Percentiles rank a stretch among this genome's conserved stretches.
These are phyloP conservation scores for Amphichorda felina DNA, from an alignment of 2,329 filamentous ascomycete genomes.

Conservation along the genomic window DNA sequence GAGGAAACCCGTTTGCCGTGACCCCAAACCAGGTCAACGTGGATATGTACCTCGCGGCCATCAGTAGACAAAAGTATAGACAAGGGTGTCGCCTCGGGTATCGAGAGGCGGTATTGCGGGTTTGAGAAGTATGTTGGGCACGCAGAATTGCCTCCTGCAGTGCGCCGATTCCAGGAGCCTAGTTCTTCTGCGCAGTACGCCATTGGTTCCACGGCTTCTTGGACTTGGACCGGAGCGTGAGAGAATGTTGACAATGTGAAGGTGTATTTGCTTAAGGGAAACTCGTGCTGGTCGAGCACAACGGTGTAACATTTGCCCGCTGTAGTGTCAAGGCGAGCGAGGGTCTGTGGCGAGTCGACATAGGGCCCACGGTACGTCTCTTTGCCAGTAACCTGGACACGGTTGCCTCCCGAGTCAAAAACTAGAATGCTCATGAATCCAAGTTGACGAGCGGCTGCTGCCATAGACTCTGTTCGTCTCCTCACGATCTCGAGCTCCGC, in stretches of 20 bases:
- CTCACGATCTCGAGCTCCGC: slow-evolving; percentile 44
- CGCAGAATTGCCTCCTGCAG: slow-evolving; percentile 74
- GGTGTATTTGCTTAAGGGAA: slow-evolving; percentile 62
- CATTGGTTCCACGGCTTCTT: slow-evolving; percentile 49
- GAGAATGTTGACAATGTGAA: slow-evolving; percentile 85
- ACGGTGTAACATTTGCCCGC: slow-evolving; percentile 38
- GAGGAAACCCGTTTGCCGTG: slow-evolving; percentile 58
- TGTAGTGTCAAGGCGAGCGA: slow-evolving; percentile 51
- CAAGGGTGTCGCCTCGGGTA: slow-evolving; percentile 47
- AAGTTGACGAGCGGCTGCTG: slow-evolving; percentile 38
- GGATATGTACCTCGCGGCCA: slow-evolving; percentile 58
- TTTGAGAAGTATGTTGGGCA: slow-evolving; percentile 71
- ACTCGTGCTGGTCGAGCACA: slow-evolving; percentile 67
- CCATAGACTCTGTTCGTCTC: slow-evolving; percentile 23
- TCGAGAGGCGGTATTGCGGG: slow-evolving; percentile 65
- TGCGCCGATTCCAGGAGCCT: slow-evolving; percentile 65
- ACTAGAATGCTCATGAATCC: slow-evolving; percentile 85
- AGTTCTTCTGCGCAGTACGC: slow-evolving; percentile 42
- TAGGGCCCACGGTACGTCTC: slow-evolving; percentile 68
- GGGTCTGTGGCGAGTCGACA: slow-evolving; percentile 85
- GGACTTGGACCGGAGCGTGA: slow-evolving; percentile 45
- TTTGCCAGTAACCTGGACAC: slow-evolving; percentile 63
- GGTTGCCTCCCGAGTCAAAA: slow-evolving; percentile 58
- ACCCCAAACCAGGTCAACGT: slow-evolving; percentile 76
- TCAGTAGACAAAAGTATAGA: slow-evolving; percentile 63